Base-by-base conservation (phyloP, 306 rosid genomes). In the Psophocarpus tetragonolobus region DNA sequence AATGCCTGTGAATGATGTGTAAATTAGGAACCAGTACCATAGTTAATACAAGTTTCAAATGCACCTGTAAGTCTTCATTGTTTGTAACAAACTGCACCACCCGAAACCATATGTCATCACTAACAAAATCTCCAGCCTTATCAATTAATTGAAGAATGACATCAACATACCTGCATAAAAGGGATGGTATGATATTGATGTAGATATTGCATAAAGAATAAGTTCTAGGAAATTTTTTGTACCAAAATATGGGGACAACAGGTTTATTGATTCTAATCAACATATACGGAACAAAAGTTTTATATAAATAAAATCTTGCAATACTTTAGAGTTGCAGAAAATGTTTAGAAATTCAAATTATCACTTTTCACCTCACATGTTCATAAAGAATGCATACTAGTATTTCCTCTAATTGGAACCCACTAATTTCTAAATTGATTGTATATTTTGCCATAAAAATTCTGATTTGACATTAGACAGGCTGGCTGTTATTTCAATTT, bases 41-140 rank as follows among this genome's bases (percentile, higher is more conserved):
- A 73, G 10, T 67, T 5, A 13, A 76, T 38, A 80, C 63, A 79
- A 76, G 61, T 18, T 67, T 76, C 72, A 74, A 81, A 64, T 87
- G 79, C 64, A 96, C 99, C 99, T 96, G 99, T 74, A 96, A 90
- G 76, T 96, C 99, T 86, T 96, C 99, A 73, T 96, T 96, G 87
- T 96, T 96, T 48, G 98, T 92, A 81, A 96, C 99, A 83, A 96
- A 96, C 80, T 96, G 99, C 78, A 96, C 99, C 76, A 96, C 99
- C 72, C 99, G 97, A 84, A 92, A 96, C 99, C 99, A 96, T 73
- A 96, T 96, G 87, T 96, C 99, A 77, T 96, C 99, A 11, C 99
- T 96, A 32, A 96, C 99, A 87, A 96, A 96, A 83, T 96, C 99
- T 79, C 98, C 99, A 2, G 99, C 99, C 92, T 96, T 96, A 88